Conservation (phyloP, 2,329 filamentous ascomycete genomes). For the Xylariaceae sp. region DNA sequence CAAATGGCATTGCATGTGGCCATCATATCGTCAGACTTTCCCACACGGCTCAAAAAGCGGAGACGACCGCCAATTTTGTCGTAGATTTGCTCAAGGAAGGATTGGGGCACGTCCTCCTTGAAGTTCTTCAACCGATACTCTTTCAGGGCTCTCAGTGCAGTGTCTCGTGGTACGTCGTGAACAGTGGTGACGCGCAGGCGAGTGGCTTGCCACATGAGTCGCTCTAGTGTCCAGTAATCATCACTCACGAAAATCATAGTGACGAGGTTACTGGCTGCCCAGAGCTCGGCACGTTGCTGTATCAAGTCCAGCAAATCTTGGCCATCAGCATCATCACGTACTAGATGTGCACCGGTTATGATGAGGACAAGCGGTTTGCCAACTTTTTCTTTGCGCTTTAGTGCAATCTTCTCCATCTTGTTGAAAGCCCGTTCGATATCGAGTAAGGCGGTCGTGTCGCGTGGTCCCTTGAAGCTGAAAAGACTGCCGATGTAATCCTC, state of each 20-base stretch:
- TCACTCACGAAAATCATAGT: constrained; percentile 54
- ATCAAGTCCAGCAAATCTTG: constrained; percentile 89
- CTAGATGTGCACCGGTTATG: constrained; percentile 84
- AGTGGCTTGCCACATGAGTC: constrained; percentile 50
- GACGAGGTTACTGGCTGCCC: constrained; percentile 65
- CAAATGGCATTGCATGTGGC: constrained; percentile 52
- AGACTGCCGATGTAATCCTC: constrained; percentile 95
- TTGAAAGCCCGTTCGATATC: constrained; percentile 96
- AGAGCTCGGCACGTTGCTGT: constrained; percentile 86
- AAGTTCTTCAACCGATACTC: constrained; percentile 46
- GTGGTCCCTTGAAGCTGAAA: constrained; percentile 86
- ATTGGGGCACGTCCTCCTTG: constrained; percentile 36
- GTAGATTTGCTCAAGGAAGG: constrained; percentile 47
- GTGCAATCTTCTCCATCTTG: constrained; percentile 90
- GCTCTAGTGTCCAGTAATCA: constrained; percentile 55
- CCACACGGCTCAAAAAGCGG: constrained; percentile 49
- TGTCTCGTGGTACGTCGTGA: constrained; percentile 44
- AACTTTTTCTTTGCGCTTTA: constrained; percentile 57
- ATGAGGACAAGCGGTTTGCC: constrained; percentile 75
- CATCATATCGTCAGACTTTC: constrained; percentile 48
- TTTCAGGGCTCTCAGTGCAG: constrained; percentile 43
- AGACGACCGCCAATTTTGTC: constrained; percentile 49
- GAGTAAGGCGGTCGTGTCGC: constrained; percentile 82
- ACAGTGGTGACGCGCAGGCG: constrained; percentile 51
- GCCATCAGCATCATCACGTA: constrained; percentile 87